phyloP scores from a whole-genome alignment of 2,329 filamentous ascomycete genomes.

The Aureobasidium sp. region DNA sequence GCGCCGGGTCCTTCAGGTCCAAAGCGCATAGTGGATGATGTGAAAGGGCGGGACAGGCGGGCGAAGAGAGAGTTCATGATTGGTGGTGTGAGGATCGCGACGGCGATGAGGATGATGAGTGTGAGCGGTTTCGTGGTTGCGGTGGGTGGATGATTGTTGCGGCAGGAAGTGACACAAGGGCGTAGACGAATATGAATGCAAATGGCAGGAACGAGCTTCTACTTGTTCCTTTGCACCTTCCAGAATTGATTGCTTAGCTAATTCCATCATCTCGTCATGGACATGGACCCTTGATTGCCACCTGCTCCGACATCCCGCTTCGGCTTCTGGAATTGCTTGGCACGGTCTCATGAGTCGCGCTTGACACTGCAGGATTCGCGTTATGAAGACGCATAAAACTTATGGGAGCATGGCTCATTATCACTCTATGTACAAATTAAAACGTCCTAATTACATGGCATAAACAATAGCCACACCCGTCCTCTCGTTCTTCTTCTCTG shows the following conservation, averaged over 20 bases:
- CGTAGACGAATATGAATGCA: no score
- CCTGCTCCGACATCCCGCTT: background rate
- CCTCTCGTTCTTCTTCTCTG: no score
- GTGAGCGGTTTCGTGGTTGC: constrained; percentile 17
- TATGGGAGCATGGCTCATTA: no score
- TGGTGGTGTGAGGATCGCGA: constrained; percentile 38
- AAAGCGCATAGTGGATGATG: constrained; percentile 59
- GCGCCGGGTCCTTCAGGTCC: constrained; percentile 50
- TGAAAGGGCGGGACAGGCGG: constrained; percentile 71
- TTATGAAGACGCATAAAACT: no score
- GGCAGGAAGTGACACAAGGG: no score
- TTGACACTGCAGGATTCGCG: no score
- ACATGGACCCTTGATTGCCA: constrained; percentile 15
- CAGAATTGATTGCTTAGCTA: constrained; percentile 17
- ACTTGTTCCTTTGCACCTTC: background rate
- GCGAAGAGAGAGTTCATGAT: constrained; percentile 66
- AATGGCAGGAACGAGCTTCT: background rate
- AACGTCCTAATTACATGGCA: no score
- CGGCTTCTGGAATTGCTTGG: constrained; percentile 2
- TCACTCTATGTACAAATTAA: background rate
- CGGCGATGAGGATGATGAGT: constrained; percentile 31
- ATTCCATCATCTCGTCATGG: constrained; percentile 10
- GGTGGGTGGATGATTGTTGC: background rate
- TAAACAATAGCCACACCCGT: no score
- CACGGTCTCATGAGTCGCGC: background rate